These are phyloP conservation scores for Theileria equi DNA, from an alignment of 169 alveolate genomes.

Conservation along the genomic window DNA sequence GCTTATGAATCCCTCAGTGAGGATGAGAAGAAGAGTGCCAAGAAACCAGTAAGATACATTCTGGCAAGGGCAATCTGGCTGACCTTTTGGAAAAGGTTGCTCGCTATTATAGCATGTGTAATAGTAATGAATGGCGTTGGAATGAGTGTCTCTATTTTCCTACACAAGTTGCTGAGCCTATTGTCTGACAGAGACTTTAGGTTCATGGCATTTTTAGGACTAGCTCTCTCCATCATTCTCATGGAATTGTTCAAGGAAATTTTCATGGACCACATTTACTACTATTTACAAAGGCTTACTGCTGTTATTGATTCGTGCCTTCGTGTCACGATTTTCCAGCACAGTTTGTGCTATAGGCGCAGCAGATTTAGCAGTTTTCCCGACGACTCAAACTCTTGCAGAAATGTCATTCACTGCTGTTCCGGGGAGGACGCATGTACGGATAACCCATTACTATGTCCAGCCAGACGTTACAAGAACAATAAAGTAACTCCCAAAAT, in stretches of 20 bases:
- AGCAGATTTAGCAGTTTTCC: background rate
- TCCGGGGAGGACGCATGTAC: conserved; percentile 4
- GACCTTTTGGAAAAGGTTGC: conserved; percentile 35
- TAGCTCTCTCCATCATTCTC: conserved; percentile 1
- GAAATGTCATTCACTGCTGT: background rate
- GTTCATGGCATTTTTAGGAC: background rate
- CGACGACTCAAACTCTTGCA: background rate
- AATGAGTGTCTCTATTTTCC: conserved; percentile 23
- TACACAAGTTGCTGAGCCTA: background rate
- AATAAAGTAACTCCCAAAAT: conserved; percentile 32
- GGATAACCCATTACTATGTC: conserved; percentile 36
- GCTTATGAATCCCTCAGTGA: background rate
- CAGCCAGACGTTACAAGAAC: conserved; percentile 55
- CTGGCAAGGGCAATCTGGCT: conserved; percentile 17
- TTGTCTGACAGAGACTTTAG: background rate
- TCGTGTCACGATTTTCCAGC: conserved; percentile 56
- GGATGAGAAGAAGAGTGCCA: background rate
- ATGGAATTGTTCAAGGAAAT: conserved; percentile 23
- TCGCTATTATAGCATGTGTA: conserved; percentile 8
- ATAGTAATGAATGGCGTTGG: conserved; percentile 12
- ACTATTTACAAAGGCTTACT: conserved; percentile 21
- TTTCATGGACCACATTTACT: conserved; percentile 35
- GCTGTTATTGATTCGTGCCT: conserved; percentile 32
- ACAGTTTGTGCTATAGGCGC: conserved; percentile 48
- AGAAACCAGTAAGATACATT: conserved; percentile 1